Base-by-base conservation (phyloP, 371 early-diverging fungal species). In the Syncephalis plumigaleata region DNA sequence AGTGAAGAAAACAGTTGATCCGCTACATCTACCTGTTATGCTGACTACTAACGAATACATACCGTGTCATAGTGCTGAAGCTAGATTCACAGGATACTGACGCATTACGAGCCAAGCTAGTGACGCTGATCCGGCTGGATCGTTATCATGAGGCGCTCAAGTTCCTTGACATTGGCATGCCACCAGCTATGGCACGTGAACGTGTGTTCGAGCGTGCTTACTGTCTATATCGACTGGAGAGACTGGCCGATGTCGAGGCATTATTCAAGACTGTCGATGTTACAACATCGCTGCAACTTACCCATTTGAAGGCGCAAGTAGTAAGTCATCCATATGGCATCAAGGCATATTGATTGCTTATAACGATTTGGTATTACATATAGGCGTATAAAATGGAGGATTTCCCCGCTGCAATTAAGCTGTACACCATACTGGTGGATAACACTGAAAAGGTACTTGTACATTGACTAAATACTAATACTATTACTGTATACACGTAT, bases 71-170 rank as follows among this genome's bases (percentile, higher is more conserved):
- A 61, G 63, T 78, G 43, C 59, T 78, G 17, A 50, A 62, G n/a
- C 31, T 66, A 2, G 57, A 56, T 36, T 54, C 70, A 15, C 56
- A 71, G 24, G 74, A 79, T 54, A 54, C 58, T 39, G 62, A 69
- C 43, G 69, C 73, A 4, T 57, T 75, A 44, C 73, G 70, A 31
- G 71, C 70, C 58, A 75, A 78, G 57, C 65, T 76, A 2, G 67
- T 81, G 13, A 73, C 79, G 0, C 47, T 79, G 39, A 77, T 81
- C 64, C 72, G 75, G n/a, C 67, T 79, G 46, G 81, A 78, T 36
- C 63, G 66, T 23, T 81, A 79, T 57, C 55, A 65, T 17, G 75
- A 76, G 25, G 81, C 81, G 1, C 66, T 80, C 13, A 48, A 66
- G 1, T 48, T 70, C 42, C 60, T 79, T 39, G 62, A 64, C 21